A percentile compares a stretch with the other conserved stretches of the same genome.
Evolutionary conservation across 768 basidiomycete species (phyloP).

Genomic region (Amanita molliuscula): DNA sequence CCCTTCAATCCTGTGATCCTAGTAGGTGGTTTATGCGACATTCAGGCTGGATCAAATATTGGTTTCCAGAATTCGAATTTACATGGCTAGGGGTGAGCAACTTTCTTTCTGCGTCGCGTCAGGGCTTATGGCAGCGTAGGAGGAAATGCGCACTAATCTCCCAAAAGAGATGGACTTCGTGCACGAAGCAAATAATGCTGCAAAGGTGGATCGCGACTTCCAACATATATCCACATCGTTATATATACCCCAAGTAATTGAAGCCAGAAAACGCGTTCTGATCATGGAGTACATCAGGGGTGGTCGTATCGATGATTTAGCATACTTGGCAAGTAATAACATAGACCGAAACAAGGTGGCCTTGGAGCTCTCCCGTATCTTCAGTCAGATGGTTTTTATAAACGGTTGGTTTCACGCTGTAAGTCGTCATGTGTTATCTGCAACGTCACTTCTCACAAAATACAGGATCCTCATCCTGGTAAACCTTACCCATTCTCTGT

Average conservation of each 20-base stretch:
- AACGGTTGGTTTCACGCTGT: conserved; percentile 88
- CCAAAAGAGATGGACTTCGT: conserved; percentile 94
- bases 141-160: conserved; percentile 89
- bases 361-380: conserved; percentile 82
- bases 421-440: conserved; percentile 17
- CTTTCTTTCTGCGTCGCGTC: neutral
- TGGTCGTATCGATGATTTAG: conserved; percentile 78
- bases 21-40: conserved; percentile 3
- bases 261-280: conserved; percentile 74
- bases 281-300: conserved; percentile 95
- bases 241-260: conserved; percentile 79
- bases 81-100: conserved; percentile 69
- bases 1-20: neutral
- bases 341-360: conserved; percentile 95
- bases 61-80: conserved; percentile 96
- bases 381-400: conserved; percentile 91
- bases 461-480: conserved; percentile 84
- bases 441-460: conserved; percentile 1
- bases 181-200: conserved; percentile 82
- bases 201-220: conserved; percentile 64
- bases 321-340: conserved; percentile 66
- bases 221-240: conserved; percentile 60
- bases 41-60: conserved; percentile 74
- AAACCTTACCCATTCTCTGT: conserved; percentile 8
- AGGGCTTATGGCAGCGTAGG: conserved; percentile 40